Conservation (phyloP, 169 alveolate genomes). For the Plasmodium sp. region DNA sequence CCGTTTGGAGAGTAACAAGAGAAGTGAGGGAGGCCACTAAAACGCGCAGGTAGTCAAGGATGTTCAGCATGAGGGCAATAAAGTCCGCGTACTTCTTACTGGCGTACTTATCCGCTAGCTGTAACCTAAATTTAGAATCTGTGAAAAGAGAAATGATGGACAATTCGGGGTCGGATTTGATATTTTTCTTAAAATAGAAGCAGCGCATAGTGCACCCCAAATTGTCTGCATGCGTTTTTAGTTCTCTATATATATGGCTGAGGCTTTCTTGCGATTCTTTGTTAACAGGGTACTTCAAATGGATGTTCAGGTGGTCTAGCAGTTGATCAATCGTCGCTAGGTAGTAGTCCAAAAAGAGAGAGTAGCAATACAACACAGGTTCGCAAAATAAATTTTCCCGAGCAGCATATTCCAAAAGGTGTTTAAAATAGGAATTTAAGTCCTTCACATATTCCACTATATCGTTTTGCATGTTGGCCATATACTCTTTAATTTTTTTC, state of each 20-base stretch:
- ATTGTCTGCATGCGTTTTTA: slow-evolving; percentile 2
- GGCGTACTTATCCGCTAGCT: not conserved
- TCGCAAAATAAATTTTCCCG: slow-evolving; percentile 1
- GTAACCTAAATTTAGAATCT: not conserved
- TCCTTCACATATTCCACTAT: slow-evolving; percentile 14
- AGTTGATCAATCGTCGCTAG: not conserved
- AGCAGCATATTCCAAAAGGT: not conserved
- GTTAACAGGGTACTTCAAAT: not conserved
- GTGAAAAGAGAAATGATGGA: not conserved
- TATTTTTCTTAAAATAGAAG: not conserved
- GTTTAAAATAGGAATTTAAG: not conserved
- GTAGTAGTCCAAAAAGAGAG: slow-evolving; percentile 36
- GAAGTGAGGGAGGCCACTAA: not conserved
- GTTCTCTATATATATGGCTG: not conserved
- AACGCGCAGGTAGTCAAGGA: slow-evolving; percentile 1
- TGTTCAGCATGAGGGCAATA: not conserved
- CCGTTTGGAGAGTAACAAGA: not conserved
- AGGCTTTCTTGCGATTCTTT: not conserved
- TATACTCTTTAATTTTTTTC: not conserved
- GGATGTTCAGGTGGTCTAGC: not conserved
- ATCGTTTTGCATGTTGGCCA: not conserved
- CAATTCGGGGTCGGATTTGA: not conserved
- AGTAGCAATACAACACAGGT: slow-evolving; percentile 6
- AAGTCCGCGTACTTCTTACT: not conserved
- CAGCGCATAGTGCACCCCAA: not conserved